Conservation (phyloP, 2,329 filamentous ascomycete species). For the Alternaria longipes region DNA sequence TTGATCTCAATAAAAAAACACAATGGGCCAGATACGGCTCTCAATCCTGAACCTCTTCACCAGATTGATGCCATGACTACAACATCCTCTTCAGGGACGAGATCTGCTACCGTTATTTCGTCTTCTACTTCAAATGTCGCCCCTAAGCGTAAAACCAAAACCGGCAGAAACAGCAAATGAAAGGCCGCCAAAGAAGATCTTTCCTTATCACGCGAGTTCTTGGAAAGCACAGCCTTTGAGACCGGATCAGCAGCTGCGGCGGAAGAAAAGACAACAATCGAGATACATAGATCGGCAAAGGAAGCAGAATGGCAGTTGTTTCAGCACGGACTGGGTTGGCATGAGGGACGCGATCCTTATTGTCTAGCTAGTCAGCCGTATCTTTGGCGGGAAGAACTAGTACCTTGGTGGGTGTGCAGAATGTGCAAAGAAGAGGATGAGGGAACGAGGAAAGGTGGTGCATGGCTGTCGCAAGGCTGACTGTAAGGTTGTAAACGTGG, state of each 20-base stretch:
- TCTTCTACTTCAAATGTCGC: not conserved
- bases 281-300: not conserved
- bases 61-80: not conserved
- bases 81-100: too few species aligned
- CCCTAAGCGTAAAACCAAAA: not conserved
- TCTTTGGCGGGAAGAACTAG: not conserved
- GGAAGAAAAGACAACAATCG: not conserved
- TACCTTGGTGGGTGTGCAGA: not conserved
- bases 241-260: not conserved
- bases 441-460: not conserved
- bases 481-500: not conserved
- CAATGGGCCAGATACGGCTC: not conserved
- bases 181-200: not conserved
- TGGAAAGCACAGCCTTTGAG: not conserved
- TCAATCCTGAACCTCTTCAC: not conserved
- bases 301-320: not conserved
- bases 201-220: not conserved
- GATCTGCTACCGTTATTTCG: not conserved
- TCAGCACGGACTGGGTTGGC: not conserved
- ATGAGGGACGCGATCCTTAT: constrained; percentile 1
- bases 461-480: not conserved
- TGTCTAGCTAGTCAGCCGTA: constrained; percentile 1
- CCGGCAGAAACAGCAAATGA: not conserved
- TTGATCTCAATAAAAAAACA: not conserved
- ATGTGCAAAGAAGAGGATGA: not conserved